A percentile compares a stretch with the other conserved stretches of the same genome.
Evolutionary conservation across 805 yeast genomes (phyloP).

Genomic region (Sugiyamaella chiloensis): DNA sequence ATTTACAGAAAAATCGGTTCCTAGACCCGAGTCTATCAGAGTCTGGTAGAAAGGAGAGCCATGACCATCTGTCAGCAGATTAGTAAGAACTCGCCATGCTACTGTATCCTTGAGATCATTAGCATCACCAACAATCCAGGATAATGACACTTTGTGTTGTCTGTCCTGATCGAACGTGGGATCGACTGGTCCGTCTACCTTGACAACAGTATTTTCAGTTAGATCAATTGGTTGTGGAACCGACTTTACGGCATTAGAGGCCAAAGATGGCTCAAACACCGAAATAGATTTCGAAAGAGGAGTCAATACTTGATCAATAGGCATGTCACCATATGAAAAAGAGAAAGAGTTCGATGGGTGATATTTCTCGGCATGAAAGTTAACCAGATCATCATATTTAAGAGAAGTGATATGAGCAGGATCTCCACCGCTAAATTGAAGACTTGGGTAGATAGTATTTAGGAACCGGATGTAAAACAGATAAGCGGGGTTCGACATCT

Average conservation of each 20-base stretch:
- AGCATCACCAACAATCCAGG: constrained; percentile 85
- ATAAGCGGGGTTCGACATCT: constrained; percentile 83
- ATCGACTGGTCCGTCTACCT: constrained; percentile 73
- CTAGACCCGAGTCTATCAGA: constrained; percentile 81
- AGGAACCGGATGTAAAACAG: constrained; percentile 80
- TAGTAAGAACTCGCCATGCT: constrained; percentile 64
- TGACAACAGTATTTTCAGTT: constrained; percentile 34
- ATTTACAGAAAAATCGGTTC: constrained; percentile 82
- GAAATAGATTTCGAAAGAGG: constrained; percentile 34
- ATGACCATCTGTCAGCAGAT: constrained; percentile 83
- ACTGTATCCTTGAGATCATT: constrained; percentile 65
- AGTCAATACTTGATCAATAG: constrained; percentile 59
- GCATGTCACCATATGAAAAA: constrained; percentile 81
- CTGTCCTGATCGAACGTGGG: constrained; percentile 62
- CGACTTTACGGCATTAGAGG: constrained; percentile 7
- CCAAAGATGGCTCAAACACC: constrained; percentile 10
- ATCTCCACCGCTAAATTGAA: constrained; percentile 93
- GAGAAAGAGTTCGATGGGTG: constrained; percentile 89
- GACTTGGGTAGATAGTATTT: constrained; percentile 75
- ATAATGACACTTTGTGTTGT: constrained; percentile 76
- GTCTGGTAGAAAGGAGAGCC: constrained; percentile 84
- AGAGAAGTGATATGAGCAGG: constrained; percentile 76
- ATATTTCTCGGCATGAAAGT: constrained; percentile 71
- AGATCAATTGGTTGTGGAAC: constrained; percentile 46
- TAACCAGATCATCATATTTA: constrained; percentile 67